Evolutionary conservation across 2,329 filamentous ascomycete genomes (phyloP).

Genomic region (Talaromyces funiculosus): DNA sequence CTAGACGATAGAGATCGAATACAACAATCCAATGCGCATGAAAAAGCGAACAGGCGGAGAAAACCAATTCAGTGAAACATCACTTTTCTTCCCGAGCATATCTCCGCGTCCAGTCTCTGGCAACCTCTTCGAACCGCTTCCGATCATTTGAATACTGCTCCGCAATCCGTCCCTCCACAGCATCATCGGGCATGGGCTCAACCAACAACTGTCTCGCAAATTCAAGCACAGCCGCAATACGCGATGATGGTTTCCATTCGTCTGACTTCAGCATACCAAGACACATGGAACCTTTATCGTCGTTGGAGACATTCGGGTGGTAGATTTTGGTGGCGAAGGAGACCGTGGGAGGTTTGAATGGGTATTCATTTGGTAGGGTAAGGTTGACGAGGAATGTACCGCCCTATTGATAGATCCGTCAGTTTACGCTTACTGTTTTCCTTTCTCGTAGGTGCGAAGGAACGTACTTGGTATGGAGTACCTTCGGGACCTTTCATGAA

Average conservation of each 20-base stretch:
- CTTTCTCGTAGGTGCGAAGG: background rate
- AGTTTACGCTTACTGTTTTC: background rate
- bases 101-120: conserved; percentile 64
- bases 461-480: conserved; percentile 60
- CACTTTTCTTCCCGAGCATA: conserved; percentile 54
- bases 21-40: background rate
- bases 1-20: background rate
- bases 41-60: background rate
- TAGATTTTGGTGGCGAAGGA: conserved; percentile 86
- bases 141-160: conserved; percentile 71
- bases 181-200: conserved; percentile 83
- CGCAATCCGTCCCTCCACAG: conserved; percentile 78
- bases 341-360: conserved; percentile 79
- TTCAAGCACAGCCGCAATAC: conserved; percentile 68
- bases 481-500: conserved; percentile 60
- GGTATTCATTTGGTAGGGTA: conserved; percentile 71
- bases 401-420: conserved; percentile 41
- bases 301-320: conserved; percentile 91
- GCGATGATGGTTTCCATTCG: conserved; percentile 86
- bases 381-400: conserved; percentile 71
- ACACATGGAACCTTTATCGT: conserved; percentile 78
- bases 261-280: conserved; percentile 75
- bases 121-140: conserved; percentile 67
- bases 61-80: background rate
- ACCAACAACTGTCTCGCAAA: conserved; percentile 68